Percentiles rank a stretch among this genome's conserved stretches.
These are phyloP conservation scores for Geotrichum klebahnii DNA, from an alignment of 1,139 yeast species.

Conservation along the genomic window DNA sequence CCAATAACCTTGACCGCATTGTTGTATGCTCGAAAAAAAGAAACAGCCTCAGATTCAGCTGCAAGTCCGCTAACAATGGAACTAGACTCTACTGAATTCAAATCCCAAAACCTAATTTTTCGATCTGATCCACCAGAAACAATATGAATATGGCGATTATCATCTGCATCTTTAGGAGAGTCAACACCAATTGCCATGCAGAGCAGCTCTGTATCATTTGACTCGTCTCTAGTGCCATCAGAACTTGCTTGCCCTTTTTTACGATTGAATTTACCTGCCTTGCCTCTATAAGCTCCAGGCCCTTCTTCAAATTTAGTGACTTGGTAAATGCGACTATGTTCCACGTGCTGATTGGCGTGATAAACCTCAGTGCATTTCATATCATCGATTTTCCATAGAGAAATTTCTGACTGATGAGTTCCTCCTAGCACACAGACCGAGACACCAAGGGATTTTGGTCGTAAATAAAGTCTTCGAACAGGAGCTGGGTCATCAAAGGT, in stretches of 20 bases:
- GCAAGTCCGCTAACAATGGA: slow-evolving; percentile 39
- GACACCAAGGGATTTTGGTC: slow-evolving; percentile 44
- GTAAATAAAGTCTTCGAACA: slow-evolving; percentile 45
- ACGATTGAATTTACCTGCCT: slow-evolving; percentile 4
- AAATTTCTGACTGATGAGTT: slow-evolving; percentile 53
- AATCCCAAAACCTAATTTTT: slow-evolving; percentile 49
- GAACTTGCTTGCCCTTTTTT: neutral
- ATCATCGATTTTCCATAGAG: slow-evolving; percentile 73
- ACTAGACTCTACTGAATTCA: slow-evolving; percentile 43
- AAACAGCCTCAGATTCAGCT: slow-evolving; percentile 25
- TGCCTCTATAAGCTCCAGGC: slow-evolving; percentile 13
- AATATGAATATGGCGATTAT: slow-evolving; percentile 25
- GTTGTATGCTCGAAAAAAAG: slow-evolving; percentile 20
- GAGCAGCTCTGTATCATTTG: slow-evolving; percentile 18
- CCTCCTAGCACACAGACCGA: slow-evolving; percentile 65
- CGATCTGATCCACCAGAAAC: slow-evolving; percentile 43
- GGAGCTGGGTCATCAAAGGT: slow-evolving; percentile 46
- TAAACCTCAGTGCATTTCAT: slow-evolving; percentile 58
- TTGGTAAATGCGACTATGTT: slow-evolving; percentile 20
- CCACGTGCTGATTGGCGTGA: slow-evolving; percentile 25
- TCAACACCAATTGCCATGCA: slow-evolving; percentile 34
- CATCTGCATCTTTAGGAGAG: slow-evolving; percentile 20
- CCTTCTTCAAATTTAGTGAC: slow-evolving; percentile 29
- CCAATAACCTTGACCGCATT: slow-evolving; percentile 22
- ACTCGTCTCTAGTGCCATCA: neutral